A percentile compares a stretch with the other conserved stretches of the same genome.
Evolutionary conservation across 2,329 filamentous ascomycete species (phyloP).

Genomic region (Helicocarpus griseus): DNA sequence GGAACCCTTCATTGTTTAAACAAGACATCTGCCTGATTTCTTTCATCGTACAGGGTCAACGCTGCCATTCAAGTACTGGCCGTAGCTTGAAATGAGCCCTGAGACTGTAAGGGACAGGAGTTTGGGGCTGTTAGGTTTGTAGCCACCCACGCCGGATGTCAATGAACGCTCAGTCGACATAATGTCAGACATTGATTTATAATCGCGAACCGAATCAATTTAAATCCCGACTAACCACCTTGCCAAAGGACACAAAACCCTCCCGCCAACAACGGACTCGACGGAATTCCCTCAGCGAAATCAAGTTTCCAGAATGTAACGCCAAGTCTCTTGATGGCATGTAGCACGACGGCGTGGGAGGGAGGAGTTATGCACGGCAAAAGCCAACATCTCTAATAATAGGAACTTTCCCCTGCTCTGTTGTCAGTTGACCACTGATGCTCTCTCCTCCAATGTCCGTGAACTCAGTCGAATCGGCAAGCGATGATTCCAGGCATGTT

Average conservation of each 20-base stretch:
- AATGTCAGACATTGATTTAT: too few species aligned
- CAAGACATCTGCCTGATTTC: too few species aligned
- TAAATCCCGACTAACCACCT: background rate
- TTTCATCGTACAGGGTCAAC: too few species aligned
- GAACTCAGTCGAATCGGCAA: background rate
- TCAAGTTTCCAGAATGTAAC: background rate
- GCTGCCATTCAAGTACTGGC: background rate
- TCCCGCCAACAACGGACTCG: background rate
- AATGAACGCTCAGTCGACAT: too few species aligned
- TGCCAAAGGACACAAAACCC: background rate
- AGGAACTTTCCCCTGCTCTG: background rate
- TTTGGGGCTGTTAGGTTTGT: too few species aligned
- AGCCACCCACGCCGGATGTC: too few species aligned
- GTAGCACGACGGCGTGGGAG: too few species aligned
- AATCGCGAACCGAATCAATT: too few species aligned
- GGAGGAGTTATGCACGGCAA: too few species aligned
- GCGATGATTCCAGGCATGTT: background rate
- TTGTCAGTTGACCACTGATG: background rate
- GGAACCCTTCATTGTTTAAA: background rate
- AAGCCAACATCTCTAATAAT: background rate
- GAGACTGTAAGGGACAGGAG: too few species aligned
- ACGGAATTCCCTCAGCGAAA: background rate
- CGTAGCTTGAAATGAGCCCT: too few species aligned
- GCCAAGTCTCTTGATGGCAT: background rate
- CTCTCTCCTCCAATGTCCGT: background rate